Base-by-base conservation (phyloP, 805 yeast species). In the Isabelozyma pseudorhagii region DNA sequence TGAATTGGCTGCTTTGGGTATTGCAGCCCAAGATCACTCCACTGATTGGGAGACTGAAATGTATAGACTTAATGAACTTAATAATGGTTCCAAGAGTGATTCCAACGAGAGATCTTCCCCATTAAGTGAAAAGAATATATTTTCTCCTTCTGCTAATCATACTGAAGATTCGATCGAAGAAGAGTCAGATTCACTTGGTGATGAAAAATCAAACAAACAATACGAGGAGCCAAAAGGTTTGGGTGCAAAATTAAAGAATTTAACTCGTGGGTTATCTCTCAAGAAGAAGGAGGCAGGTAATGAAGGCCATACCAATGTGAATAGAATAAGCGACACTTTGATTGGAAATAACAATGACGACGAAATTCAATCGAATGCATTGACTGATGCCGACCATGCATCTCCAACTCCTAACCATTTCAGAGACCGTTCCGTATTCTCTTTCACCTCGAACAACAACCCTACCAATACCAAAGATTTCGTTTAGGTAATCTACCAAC, bases 1-100 rank as follows among this genome's bases (percentile, higher is more conserved):
- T 38, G 89, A 84, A 64, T 74, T 89, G 51, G 61, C 83, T 40
- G 96, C 92, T 3, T 75, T 89, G 52, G 96, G 96, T 51, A 63
- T 74, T 13, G 89, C 91, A n/a, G 96, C 96, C 4, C 85, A 82
- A 60, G 89, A 89, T 54, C 96, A 89, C 65, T 80, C 83, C 55
- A 79, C 75, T 42, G 78, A 87, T 61, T 84, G 94, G 91, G 91
- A 86, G 55, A 69, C 75, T 41, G 85, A 85, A 61, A 80, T 85
- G 80, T 75, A 74, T 62, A 72, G 74, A 45, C 64, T 80, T 54
- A 71, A 71, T 49, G 76, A 71, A 46, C 44, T 51, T 13, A 48
- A 45, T n/a, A 45, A 46, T 15, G 41, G 57, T 6, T 60, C 57
- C 21, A 44, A 45, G 4, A 38, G 8, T 27, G 55, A 49, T 5